Conservation (phyloP, 768 basidiomycete species). For the Suillus lakei region DNA sequence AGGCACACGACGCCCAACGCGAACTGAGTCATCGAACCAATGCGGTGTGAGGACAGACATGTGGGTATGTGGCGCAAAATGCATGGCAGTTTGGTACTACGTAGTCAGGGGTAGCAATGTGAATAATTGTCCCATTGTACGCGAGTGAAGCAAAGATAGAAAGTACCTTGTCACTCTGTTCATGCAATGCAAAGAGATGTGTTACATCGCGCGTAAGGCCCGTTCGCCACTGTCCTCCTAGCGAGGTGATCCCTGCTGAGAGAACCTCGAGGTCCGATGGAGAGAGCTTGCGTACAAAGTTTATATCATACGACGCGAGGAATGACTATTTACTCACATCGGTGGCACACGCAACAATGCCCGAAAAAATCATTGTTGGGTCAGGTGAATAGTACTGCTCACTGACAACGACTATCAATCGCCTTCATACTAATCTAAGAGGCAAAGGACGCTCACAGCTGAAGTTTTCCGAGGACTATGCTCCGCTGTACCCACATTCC, state of each 20-base stretch:
- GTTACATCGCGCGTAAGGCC: conserved; percentile 86
- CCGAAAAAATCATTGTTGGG: conserved; percentile 81
- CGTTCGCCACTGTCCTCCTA: conserved; percentile 82
- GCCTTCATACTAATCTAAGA: conserved; percentile 5
- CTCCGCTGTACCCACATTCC: conserved; percentile 77
- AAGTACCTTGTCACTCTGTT: conserved; percentile 54
- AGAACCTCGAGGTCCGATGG: conserved; percentile 72
- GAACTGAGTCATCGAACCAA: conserved; percentile 87
- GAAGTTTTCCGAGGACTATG: conserved; percentile 57
- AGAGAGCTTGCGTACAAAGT: conserved; percentile 49
- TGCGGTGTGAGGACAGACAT: conserved; percentile 83
- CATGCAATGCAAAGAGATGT: conserved; percentile 72
- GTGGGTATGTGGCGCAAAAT: conserved; percentile 59
- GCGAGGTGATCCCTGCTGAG: conserved; percentile 68
- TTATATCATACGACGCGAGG: not conserved
- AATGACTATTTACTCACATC: conserved; percentile 49
- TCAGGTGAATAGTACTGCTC: conserved; percentile 75
- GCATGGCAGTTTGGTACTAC: conserved; percentile 53
- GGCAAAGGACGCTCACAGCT: conserved; percentile 48
- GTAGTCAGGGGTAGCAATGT: conserved; percentile 2
- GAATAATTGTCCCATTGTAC: not conserved
- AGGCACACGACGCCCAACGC: conserved; percentile 57
- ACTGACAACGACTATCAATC: conserved; percentile 31
- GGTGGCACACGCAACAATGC: conserved; percentile 72
- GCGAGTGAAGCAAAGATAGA: not conserved